Evolutionary conservation across 768 basidiomycete species (phyloP).

Genomic region (Inosperma sp.): DNA sequence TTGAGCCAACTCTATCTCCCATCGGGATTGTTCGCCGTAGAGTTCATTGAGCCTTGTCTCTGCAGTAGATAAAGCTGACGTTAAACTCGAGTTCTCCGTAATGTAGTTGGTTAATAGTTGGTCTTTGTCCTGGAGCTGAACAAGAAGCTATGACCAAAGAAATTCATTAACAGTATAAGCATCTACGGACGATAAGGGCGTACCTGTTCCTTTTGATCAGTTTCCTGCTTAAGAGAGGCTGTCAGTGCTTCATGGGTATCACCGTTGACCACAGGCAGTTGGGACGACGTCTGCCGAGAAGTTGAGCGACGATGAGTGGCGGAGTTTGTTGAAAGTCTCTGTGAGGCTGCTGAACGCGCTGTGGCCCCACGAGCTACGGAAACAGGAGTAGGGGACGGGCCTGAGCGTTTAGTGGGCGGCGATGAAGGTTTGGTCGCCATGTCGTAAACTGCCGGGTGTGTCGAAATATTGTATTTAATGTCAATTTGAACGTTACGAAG

Average conservation of each 20-base stretch:
- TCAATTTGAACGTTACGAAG: no score
- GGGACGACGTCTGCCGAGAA: constrained; percentile 35
- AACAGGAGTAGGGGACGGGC: constrained; percentile 41
- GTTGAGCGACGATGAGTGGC: constrained; percentile 43
- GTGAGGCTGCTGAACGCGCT: constrained; percentile 60
- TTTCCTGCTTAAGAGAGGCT: constrained; percentile 67
- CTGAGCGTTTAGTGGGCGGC: constrained; percentile 44
- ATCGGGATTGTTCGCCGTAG: constrained; percentile 75
- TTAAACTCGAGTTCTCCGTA: constrained; percentile 59
- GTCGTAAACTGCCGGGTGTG: no score
- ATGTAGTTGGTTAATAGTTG: constrained; percentile 57
- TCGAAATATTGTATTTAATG: background rate
- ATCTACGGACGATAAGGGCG: constrained; percentile 20
- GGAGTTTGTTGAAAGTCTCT: constrained; percentile 53
- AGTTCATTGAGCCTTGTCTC: constrained; percentile 75
- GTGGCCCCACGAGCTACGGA: constrained; percentile 50
- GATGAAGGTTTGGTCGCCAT: constrained; percentile 45
- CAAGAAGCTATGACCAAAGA: constrained; percentile 50
- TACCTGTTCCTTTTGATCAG: constrained; percentile 79
- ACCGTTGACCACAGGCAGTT: constrained; percentile 34
- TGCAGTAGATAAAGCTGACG: constrained; percentile 59
- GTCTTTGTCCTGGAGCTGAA: constrained; percentile 77
- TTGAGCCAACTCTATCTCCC: constrained; percentile 76
- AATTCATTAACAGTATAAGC: constrained; percentile 7
- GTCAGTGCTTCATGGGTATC: constrained; percentile 55